Evolutionary conservation across 1,139 yeast species (phyloP), one percentile per base, ranked within the genome.

Genomic region (Zygoascus hellenicus): DNA sequence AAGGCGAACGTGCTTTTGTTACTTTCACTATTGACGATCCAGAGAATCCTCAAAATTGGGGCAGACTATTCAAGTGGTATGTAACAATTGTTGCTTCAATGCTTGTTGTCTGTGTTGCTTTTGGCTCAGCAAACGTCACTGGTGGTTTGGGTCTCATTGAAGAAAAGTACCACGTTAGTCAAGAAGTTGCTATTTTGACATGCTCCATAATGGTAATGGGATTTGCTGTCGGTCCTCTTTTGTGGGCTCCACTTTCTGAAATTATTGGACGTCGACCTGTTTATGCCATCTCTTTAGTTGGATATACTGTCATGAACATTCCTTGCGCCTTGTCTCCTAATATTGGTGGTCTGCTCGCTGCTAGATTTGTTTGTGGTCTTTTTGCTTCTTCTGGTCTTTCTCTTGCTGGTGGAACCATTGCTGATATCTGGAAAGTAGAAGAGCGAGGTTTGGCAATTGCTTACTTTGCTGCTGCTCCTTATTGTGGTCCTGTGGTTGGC

Each of bases 241-340:
- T 88, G 26, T 89, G 96, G 95, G 88, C 96, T 11, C 96, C 96
- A 3, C 69, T 88, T 44, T 80, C 90, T 33, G 97, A 89, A 65
- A 81, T 83, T 59, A 80, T 81, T 55, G 97, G 97, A 43, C 76
- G 97, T 67, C 76, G 88, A 55, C 86, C 90, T 2, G 94, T 89
- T 15, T 89, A 89, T 63, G 74, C 83, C 59, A 71, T 84, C 48
- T 84, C 96, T 1, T 77, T 86, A 63, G 77, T 80, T 17, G 72
- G 87, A 15, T 88, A 88, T 61, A 77, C 78, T 48, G 75, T 87
- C 48, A 85, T 89, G 71, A 86, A 88, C 63, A 83, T 89, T 50
- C 96, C 96, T 3, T 86, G 95, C 64, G 97, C 96, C 1, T 68
- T 88, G 38, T 81, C 95, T 33, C 86, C 85, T 41, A 88, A 86